These are phyloP conservation scores for Annona squamosa DNA, from an alignment of 164 flowering plant species.

Conservation along the genomic window DNA sequence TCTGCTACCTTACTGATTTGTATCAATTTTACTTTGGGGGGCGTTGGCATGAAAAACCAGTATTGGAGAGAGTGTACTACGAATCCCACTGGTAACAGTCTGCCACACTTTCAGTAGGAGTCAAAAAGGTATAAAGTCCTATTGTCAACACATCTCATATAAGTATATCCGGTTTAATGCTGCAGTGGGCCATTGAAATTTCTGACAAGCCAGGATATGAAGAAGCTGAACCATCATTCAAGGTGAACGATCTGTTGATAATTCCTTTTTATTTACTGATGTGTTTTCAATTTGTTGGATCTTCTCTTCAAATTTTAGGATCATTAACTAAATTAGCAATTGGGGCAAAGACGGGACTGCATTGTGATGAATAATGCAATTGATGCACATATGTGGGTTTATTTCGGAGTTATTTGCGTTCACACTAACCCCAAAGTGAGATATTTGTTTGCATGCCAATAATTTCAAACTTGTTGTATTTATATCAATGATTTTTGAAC, in stretches of 20 bases:
- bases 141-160: slow-evolving; percentile 1
- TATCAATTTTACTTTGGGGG: slow-evolving; percentile 56
- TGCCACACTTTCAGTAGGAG: background rate
- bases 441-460: too few species aligned
- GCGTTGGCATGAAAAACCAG: slow-evolving; percentile 41
- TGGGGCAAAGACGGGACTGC: background rate
- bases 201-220: slow-evolving; percentile 74
- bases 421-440: too few species aligned
- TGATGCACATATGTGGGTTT: too few species aligned
- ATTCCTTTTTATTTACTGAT: background rate
- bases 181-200: slow-evolving; percentile 87
- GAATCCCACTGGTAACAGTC: slow-evolving; percentile 69
- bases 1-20: slow-evolving; percentile 25
- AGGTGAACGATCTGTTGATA: slow-evolving; percentile 35
- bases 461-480: too few species aligned
- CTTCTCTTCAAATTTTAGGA: background rate
- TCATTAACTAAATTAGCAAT: background rate
- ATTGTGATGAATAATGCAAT: background rate
- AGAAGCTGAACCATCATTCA: slow-evolving; percentile 94
- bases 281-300: background rate
- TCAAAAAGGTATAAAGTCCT: background rate
- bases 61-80: slow-evolving; percentile 77
- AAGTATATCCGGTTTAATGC: slow-evolving; percentile 6
- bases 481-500: too few species aligned
- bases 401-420: too few species aligned